A percentile compares a stretch with the other conserved stretches of the same genome.
Evolutionary conservation across 129 eudicot species (phyloP).

Genomic region (Solidago caesia): DNA sequence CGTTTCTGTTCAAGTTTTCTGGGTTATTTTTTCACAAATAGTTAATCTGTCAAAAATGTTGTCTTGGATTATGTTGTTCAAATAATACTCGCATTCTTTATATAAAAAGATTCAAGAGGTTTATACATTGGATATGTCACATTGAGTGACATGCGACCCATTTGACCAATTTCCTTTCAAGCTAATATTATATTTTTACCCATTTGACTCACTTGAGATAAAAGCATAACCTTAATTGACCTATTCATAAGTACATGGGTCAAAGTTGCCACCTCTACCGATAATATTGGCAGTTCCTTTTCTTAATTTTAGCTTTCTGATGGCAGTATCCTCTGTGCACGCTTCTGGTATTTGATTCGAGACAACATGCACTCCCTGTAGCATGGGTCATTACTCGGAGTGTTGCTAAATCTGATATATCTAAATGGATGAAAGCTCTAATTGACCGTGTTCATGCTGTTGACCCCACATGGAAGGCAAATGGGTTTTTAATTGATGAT

Average conservation of each 20-base stretch:
- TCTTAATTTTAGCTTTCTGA: conserved; percentile 19
- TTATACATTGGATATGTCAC: no score
- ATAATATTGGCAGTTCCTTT: neutral
- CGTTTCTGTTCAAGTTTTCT: no score
- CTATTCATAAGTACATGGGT: no score
- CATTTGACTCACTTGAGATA: neutral
- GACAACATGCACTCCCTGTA: conserved; percentile 96
- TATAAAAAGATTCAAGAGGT: no score
- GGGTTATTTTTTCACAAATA: no score
- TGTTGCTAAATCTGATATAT: conserved; percentile 72
- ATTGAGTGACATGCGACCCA: neutral
- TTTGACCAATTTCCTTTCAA: neutral
- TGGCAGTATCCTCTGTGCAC: conserved; percentile 95
- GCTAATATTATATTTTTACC: neutral
- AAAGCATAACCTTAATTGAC: neutral
- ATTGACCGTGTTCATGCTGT: conserved; percentile 64
- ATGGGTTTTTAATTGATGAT: conserved; percentile 86
- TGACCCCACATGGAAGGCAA: conserved; percentile 79
- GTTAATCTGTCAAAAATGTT: no score
- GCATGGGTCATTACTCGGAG: conserved; percentile 95
- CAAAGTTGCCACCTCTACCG: no score
- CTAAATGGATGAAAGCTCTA: conserved; percentile 93
- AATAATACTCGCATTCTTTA: no score
- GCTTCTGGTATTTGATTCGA: conserved; percentile 89
- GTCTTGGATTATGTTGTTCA: no score